A percentile compares a stretch with the other conserved stretches of the same genome.
phyloP scores from a whole-genome alignment of 805 yeast genomes.

The Cyberlindnera petersonii region DNA sequence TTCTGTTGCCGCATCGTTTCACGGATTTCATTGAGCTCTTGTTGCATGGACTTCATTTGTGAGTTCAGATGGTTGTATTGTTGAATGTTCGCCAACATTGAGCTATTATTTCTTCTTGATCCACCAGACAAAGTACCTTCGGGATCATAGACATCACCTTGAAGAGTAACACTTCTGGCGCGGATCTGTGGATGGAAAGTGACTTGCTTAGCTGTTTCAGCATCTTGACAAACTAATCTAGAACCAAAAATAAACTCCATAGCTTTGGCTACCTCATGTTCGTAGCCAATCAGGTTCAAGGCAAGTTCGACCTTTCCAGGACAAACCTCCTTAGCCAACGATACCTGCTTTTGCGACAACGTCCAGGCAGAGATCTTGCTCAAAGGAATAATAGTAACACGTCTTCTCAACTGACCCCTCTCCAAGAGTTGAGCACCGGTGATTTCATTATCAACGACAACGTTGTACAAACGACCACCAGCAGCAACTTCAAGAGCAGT shows the following conservation, averaged over 20 bases:
- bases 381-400: constrained; percentile 90
- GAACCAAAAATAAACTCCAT: constrained; percentile 91
- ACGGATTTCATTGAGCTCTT: constrained; percentile 38
- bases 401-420: constrained; percentile 67
- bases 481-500: constrained; percentile 91
- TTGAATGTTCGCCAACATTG: constrained; percentile 63
- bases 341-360: constrained; percentile 47
- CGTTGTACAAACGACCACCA: constrained; percentile 84
- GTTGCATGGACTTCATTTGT: constrained; percentile 38
- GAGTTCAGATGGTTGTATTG: constrained; percentile 47
- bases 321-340: constrained; percentile 68
- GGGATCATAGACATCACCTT: constrained; percentile 95
- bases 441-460: constrained; percentile 83
- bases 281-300: constrained; percentile 70
- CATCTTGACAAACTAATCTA: constrained; percentile 83
- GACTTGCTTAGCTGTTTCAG: constrained; percentile 83
- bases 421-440: constrained; percentile 83
- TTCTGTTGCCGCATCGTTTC: constrained; percentile 40
- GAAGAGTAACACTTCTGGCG: constrained; percentile 79
- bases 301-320: constrained; percentile 92
- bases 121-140: constrained; percentile 96
- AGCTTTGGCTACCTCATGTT: constrained; percentile 65
- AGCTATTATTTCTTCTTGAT: constrained; percentile 58
- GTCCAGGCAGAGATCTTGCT: constrained; percentile 72
- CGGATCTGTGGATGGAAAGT: constrained; percentile 81